These are phyloP conservation scores for Naganishia vishniacii DNA, from an alignment of 768 basidiomycete genomes.

Conservation along the genomic window DNA sequence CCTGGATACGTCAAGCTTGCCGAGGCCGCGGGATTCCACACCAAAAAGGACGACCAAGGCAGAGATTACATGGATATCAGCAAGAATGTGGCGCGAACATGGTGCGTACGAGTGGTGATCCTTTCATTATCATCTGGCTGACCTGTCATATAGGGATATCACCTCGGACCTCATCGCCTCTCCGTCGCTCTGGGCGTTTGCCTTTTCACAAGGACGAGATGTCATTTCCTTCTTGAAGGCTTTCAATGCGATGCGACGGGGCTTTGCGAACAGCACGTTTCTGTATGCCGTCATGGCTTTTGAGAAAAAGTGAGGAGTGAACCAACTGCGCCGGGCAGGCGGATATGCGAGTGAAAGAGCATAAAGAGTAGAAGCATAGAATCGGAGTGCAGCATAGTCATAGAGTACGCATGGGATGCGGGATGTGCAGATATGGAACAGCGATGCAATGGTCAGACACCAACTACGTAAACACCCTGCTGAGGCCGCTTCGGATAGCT, in stretches of 20 bases:
- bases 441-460: too few relatives aligned
- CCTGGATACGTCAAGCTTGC: slow-evolving; percentile 23
- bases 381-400: too few relatives aligned
- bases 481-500: slow-evolving; percentile 73
- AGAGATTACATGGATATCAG: slow-evolving; percentile 29
- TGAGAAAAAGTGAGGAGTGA: slow-evolving; percentile 22
- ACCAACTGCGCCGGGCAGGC: too few relatives aligned
- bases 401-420: neutral
- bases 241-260: slow-evolving; percentile 29
- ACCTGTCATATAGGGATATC: slow-evolving; percentile 29
- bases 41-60: slow-evolving; percentile 12
- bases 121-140: neutral
- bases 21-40: slow-evolving; percentile 19
- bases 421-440: neutral
- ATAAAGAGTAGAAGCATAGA: neutral
- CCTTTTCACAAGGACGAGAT: slow-evolving; percentile 29
- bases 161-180: slow-evolving; percentile 26
- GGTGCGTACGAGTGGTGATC: slow-evolving; percentile 16
- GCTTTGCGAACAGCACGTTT: slow-evolving; percentile 28
- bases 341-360: neutral
- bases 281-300: slow-evolving; percentile 29
- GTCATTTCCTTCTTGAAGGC: slow-evolving; percentile 29
- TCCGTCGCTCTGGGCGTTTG: slow-evolving; percentile 31
- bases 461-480: slow-evolving; percentile 60
- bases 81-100: slow-evolving; percentile 27